These are phyloP conservation scores for Setaria italica DNA, from an alignment of 202 grass and related monocot genomes.

Conservation along the genomic window DNA sequence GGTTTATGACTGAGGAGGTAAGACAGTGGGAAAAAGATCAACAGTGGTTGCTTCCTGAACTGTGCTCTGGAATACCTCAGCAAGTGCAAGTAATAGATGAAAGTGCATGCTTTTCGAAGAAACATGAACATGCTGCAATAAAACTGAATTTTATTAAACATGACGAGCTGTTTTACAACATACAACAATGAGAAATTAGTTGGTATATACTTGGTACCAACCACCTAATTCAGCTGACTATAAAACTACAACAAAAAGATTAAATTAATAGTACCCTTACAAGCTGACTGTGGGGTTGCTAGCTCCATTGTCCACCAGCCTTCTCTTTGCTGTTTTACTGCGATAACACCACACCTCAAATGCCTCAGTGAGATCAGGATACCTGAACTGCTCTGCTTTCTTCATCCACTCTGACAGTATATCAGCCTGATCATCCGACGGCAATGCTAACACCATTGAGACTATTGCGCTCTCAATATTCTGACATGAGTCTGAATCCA, in stretches of 20 bases:
- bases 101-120: slow-evolving; percentile 1
- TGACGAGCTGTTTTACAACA: slow-evolving; percentile 42
- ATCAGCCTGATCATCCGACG: slow-evolving; percentile 83
- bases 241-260: slow-evolving; percentile 46
- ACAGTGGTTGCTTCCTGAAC: slow-evolving; percentile 19
- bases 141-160: slow-evolving; percentile 44
- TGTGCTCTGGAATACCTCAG: slow-evolving; percentile 1
- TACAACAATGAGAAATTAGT: slow-evolving; percentile 52
- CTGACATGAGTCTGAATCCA: slow-evolving; percentile 61
- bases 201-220: slow-evolving; percentile 53
- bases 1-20: background rate
- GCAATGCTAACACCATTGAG: slow-evolving; percentile 78
- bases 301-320: slow-evolving; percentile 59
- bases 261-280: slow-evolving; percentile 49
- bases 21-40: background rate
- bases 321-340: slow-evolving; percentile 83
- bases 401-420: slow-evolving; percentile 86
- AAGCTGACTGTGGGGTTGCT: slow-evolving; percentile 61
- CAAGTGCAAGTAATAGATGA: slow-evolving; percentile 17
- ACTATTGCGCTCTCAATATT: slow-evolving; percentile 89
- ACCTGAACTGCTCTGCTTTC: slow-evolving; percentile 67
- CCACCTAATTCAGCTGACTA: slow-evolving; percentile 23
- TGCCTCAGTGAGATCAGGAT: slow-evolving; percentile 94
- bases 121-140: slow-evolving; percentile 20
- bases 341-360: slow-evolving; percentile 98